Evolutionary conservation across 2,329 filamentous ascomycete species (phyloP), one percentile per base, ranked within the genome.

Genomic region (Ophiobolus disseminans): DNA sequence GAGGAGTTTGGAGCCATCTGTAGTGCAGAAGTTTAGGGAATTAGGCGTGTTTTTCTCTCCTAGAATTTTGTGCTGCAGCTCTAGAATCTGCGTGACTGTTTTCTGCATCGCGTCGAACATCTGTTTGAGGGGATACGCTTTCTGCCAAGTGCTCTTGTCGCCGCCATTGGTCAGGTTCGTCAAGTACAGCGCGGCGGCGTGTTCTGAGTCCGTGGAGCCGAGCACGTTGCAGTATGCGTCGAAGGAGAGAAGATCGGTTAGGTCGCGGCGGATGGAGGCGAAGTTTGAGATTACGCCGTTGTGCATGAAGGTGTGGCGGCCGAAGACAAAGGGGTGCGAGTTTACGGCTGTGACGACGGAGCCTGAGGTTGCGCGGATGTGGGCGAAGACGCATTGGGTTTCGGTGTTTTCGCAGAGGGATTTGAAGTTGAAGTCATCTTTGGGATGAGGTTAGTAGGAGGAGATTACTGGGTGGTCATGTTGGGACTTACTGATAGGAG

Each of bases 311-410:
- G 73, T 72, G 53, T 82, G 78, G 28, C 80, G 70, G 11, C 81
- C 80, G 42, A 82, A 83, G 22, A 78, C 73, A 61, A 83, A 83
- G 4, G 81, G 81, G 50, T 83, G 80, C 35, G 78, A 80, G 64
- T 83, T 83, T 16, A 80, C 76, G 13, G 74, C 72, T 2, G 77
- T 75, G 20, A 82, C 77, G 1, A 77, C 70, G 5, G 74, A 78
- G 1, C 76, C 78, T 5, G 75, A 79, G 3, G 75, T 76, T 8
- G 80, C 80, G 7, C 81, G 75, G 48, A 83, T 82, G 57, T 83
- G 81, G 0, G 79, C 80, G 35, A 83, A 78, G 20, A 78, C 70
- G n/a, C 76, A 77, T 16, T 74, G 71, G 0, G 76, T 78, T 37
- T 79, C 73, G 0, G 79, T 82, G 51, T 82, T 82, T 30, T 70